phyloP scores from a whole-genome alignment of 2,329 filamentous ascomycete genomes.

The Berkeleyomyces rouxiae region DNA sequence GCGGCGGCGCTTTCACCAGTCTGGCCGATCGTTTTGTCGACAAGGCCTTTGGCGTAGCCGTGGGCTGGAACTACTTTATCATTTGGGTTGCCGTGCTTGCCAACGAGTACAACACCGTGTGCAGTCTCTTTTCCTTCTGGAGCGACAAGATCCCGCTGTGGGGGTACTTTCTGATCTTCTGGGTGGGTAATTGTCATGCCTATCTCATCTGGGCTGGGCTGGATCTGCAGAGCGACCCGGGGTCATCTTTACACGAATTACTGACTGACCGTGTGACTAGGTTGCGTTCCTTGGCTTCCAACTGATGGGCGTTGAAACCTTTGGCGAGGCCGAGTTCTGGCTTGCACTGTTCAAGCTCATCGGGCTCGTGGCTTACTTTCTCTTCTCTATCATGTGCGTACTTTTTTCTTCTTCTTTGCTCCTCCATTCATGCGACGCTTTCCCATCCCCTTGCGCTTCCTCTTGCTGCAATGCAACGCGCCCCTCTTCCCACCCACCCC shows the following conservation, averaged over 20 bases:
- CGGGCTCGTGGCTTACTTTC: constrained; percentile 53
- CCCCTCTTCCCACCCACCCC: neutral
- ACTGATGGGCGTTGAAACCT: constrained; percentile 54
- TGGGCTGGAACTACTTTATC: constrained; percentile 58
- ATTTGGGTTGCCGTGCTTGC: constrained; percentile 46
- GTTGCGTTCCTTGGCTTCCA: constrained; percentile 50
- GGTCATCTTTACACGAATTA: too few relatives aligned
- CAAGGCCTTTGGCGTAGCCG: constrained; percentile 48
- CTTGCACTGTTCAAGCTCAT: constrained; percentile 55
- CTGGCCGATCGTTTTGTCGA: constrained; percentile 56
- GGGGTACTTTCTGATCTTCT: constrained; percentile 60
- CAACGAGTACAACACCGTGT: constrained; percentile 56
- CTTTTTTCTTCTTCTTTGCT: neutral
- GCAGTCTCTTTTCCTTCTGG: constrained; percentile 51
- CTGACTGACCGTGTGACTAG: constrained; percentile 15
- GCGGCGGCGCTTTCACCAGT: constrained; percentile 53
- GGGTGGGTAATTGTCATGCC: constrained; percentile 28
- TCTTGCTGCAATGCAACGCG: neutral
- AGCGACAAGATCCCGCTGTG: constrained; percentile 41
- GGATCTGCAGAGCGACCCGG: neutral
- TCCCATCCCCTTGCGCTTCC: too few relatives aligned
- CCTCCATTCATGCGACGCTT: too few relatives aligned
- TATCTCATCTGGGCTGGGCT: neutral
- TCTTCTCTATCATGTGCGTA: constrained; percentile 49
- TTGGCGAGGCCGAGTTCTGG: constrained; percentile 70